Conservation (phyloP, 345 rosid species). For the Lepidium didymum region DNA sequence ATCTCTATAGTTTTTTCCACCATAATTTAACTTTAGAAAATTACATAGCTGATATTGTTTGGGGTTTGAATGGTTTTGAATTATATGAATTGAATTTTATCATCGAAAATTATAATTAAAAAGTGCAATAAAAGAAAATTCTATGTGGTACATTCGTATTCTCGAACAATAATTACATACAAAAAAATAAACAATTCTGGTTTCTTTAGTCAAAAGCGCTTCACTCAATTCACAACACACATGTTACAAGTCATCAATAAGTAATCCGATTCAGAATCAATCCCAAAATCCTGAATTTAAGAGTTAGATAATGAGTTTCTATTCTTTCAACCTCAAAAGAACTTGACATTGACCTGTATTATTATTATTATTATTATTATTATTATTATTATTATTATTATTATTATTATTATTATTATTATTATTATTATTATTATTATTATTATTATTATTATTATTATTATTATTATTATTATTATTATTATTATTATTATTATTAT, state of each 20-base stretch:
- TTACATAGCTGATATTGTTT: too few species aligned
- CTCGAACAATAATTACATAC: neutral
- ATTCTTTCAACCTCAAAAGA: constrained; percentile 65
- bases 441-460: too few species aligned
- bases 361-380: constrained; percentile 33
- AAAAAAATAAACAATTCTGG: neutral
- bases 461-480: too few species aligned
- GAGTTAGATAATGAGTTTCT: constrained; percentile 44
- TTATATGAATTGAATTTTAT: too few species aligned
- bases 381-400: too few species aligned
- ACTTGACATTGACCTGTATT: constrained; percentile 41
- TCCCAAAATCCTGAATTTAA: neutral
- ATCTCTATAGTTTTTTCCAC: too few species aligned
- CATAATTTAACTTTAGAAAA: too few species aligned
- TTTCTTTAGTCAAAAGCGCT: constrained; percentile 17
- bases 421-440: too few species aligned
- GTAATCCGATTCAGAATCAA: constrained; percentile 2
- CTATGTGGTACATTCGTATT: neutral
- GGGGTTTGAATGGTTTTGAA: too few species aligned
- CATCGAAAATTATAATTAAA: too few species aligned
- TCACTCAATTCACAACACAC: constrained; percentile 25
- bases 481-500: too few species aligned
- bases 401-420: too few species aligned
- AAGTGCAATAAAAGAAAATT: neutral
- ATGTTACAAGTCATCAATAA: constrained; percentile 23